Evolutionary conservation across 2,329 filamentous ascomycete species (phyloP), one percentile per base, ranked within the genome.

Genomic region (Aspergillus pseudotamarii): DNA sequence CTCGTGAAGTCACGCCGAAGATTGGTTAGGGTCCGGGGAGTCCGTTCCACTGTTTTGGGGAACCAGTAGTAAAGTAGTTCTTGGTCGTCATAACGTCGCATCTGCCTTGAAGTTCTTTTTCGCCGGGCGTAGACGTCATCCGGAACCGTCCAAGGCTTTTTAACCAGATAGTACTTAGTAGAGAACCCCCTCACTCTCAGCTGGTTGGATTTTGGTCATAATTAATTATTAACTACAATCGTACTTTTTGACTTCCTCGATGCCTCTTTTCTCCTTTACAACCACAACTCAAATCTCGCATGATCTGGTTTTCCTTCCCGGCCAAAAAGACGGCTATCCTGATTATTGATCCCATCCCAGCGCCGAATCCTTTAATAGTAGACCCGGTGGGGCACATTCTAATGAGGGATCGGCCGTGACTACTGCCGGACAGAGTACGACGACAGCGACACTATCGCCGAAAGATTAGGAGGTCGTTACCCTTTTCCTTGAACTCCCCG

Each of bases 101-200:
- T 67, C 51, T 55, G 51, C 51, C 32, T 38, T 30, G 57, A 57
- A 48, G 28, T 41, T n/a, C 43, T n/a, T 45, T 45, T 57, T 61
- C 50, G 51, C 53, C 61, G 64, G 66, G 66, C 59, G 73, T 75
- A 74, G 75, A 77, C 75, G 75, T 78, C 75, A 78, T 78, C 72
- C 69, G 65, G 65, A 70, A 68, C 65, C 64, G 63, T 62, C 64
- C 32, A 50, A 61, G 57, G 19, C 26, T 12, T 26, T 26, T 26
- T 23, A 48, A 28, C 21, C 23, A 48, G 45, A 50, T 48, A 48
- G 14, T 10, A 30, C 26, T 19, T 38, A 34, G 10, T 34, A 34
- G 10, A 58, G 46, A 59, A 61, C 54, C 61, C 64, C 61, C 62
- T 62, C 56, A 59, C 43, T 41, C 19, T 58, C 36, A 28, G 23